Evolutionary conservation across 257 asterid species (phyloP).

Genomic region (Fraxinus americana): DNA sequence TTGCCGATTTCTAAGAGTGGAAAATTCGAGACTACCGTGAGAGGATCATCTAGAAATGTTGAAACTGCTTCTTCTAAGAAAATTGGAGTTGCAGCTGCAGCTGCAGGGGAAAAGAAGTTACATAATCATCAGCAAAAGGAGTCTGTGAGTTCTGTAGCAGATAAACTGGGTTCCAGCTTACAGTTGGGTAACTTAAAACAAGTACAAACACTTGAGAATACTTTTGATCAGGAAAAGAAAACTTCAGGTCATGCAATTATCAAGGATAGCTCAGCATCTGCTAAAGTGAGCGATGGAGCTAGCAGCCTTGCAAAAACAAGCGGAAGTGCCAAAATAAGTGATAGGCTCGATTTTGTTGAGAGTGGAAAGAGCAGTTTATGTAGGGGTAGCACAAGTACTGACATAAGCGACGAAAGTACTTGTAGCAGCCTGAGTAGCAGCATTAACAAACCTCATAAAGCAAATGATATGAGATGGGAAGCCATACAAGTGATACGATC

Average conservation of each 20-base stretch:
- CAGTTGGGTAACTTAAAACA: constrained; percentile 44
- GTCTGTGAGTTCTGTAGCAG: constrained; percentile 36
- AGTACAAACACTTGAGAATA: constrained; percentile 24
- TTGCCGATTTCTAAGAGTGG: constrained; percentile 30
- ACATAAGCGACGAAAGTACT: constrained; percentile 70
- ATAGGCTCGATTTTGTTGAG: constrained; percentile 57
- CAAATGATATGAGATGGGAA: constrained; percentile 76
- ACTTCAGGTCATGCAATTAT: constrained; percentile 32
- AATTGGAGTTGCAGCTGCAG: constrained; percentile 30
- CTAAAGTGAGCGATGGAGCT: constrained; percentile 55
- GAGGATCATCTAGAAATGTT: constrained; percentile 34
- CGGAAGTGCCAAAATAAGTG: constrained; percentile 58
- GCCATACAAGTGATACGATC: constrained; percentile 67
- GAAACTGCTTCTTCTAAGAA: constrained; percentile 37
- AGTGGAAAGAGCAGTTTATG: constrained; percentile 89
- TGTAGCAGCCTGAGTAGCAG: constrained; percentile 78
- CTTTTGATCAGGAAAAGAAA: constrained; percentile 40
- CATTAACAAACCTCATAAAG: constrained; percentile 74
- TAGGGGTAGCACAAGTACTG: constrained; percentile 84
- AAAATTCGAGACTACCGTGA: constrained; percentile 29
- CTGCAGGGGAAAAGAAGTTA: constrained; percentile 25
- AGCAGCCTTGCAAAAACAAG: constrained; percentile 58
- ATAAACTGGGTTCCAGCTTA: constrained; percentile 53
- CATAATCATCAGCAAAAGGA: constrained; percentile 36
- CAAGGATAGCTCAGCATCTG: constrained; percentile 50